Conservation (phyloP, 345 rosid genomes). For the Cochlearia excelsa region DNA sequence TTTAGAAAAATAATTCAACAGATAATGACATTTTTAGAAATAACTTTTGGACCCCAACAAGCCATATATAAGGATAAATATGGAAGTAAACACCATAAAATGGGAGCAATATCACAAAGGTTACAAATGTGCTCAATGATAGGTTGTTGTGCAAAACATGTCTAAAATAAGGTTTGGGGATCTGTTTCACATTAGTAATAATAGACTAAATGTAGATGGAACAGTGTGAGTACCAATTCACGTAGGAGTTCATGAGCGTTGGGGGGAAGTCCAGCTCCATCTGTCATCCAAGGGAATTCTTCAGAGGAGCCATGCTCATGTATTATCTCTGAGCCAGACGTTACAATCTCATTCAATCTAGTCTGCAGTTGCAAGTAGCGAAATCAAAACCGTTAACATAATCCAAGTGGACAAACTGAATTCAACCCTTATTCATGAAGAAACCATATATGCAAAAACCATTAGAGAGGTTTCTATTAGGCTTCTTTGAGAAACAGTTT, state of each 20-base stretch:
- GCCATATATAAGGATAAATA: not conserved
- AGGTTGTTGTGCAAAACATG: not conserved
- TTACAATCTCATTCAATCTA: slow-evolving; percentile 87
- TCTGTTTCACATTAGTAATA: slow-evolving; percentile 12
- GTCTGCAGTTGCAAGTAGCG: slow-evolving; percentile 45
- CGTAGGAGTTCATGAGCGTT: slow-evolving; percentile 83
- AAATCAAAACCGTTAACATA: slow-evolving; percentile 3
- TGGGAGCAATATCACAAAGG: slow-evolving; percentile 11
- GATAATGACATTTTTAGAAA: not conserved
- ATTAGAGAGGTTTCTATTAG: not conserved
- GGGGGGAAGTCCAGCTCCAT: slow-evolving; percentile 94
- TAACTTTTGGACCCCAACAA: not conserved
- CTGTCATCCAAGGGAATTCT: slow-evolving; percentile 91
- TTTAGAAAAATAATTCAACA: slow-evolving; percentile 20
- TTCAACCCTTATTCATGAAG: not conserved
- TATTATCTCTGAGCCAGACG: slow-evolving; percentile 46
- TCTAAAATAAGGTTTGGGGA: slow-evolving; percentile 9
- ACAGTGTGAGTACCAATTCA: slow-evolving; percentile 54
- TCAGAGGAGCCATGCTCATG: slow-evolving; percentile 45
- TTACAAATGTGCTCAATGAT: not conserved
- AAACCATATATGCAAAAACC: slow-evolving; percentile 6
- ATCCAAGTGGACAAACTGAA: not conserved
- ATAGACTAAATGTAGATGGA: slow-evolving; percentile 1
- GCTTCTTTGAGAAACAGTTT: slow-evolving; percentile 7
- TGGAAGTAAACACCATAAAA: not conserved